Evolutionary conservation across 2,329 filamentous ascomycete species (phyloP).

Genomic region (Fusarium illudens): DNA sequence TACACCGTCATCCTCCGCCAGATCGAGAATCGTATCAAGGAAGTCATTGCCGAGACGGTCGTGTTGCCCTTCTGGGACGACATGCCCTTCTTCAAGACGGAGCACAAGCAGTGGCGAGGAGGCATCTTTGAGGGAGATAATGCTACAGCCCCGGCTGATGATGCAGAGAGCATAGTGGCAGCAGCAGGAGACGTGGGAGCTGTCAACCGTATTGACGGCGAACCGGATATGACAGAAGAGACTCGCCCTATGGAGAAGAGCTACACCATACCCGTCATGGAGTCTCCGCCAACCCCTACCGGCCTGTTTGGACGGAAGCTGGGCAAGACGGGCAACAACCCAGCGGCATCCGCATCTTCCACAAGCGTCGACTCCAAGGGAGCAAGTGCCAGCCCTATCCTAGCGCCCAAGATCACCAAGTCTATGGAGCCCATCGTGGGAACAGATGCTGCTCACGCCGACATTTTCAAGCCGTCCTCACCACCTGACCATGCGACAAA

Average conservation of each 20-base stretch:
- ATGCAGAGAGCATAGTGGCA: constrained; percentile 32
- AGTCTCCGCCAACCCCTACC: constrained; percentile 46
- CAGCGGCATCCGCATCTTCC: constrained; percentile 53
- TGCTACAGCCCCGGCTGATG: constrained; percentile 46
- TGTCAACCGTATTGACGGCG: constrained; percentile 55
- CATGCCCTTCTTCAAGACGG: constrained; percentile 86
- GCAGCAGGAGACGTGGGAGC: constrained; percentile 59
- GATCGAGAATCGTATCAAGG: constrained; percentile 94
- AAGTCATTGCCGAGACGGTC: constrained; percentile 90
- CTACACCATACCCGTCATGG: constrained; percentile 57
- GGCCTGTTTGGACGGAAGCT: constrained; percentile 62
- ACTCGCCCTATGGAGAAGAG: constrained; percentile 64
- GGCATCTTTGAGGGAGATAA: constrained; percentile 77
- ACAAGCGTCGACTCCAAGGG: constrained; percentile 59
- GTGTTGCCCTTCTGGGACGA: constrained; percentile 98
- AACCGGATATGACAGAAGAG: constrained; percentile 49
- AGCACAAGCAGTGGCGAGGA: constrained; percentile 79
- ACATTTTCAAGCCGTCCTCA: constrained; percentile 67
- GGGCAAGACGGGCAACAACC: constrained; percentile 47
- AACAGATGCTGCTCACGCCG: constrained; percentile 72
- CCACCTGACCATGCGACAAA: constrained; percentile 68
- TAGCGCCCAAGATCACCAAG: constrained; percentile 48
- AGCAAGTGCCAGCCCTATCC: constrained; percentile 46
- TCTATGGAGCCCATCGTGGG: constrained; percentile 72
- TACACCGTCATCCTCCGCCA: constrained; percentile 91